Percentiles rank a stretch among this genome's conserved stretches.
Evolutionary conservation across 2,329 filamentous ascomycete species (phyloP).

Genomic region (Pseudogymnoascus sp.): DNA sequence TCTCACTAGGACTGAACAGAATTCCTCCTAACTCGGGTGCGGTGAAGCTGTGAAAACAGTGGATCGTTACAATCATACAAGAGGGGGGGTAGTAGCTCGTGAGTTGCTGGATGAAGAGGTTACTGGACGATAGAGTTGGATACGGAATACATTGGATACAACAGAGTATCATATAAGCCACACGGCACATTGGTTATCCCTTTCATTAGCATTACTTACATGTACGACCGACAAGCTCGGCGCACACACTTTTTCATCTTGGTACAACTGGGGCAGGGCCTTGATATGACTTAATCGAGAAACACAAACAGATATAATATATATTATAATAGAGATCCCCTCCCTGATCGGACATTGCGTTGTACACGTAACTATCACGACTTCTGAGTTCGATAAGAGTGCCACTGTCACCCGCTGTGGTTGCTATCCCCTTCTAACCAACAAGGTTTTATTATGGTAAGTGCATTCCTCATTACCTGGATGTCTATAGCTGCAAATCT

Average conservation of each 20-base stretch:
- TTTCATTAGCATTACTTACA: background rate
- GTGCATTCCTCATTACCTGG: background rate
- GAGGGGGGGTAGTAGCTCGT: background rate
- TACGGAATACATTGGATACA: background rate
- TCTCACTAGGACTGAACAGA: too few species aligned
- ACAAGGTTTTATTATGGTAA: background rate
- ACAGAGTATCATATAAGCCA: background rate
- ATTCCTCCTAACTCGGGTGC: too few species aligned
- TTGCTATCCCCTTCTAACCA: background rate
- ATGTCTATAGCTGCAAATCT: background rate
- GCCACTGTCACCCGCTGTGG: background rate
- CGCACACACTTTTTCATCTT: background rate
- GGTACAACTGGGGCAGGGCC: background rate
- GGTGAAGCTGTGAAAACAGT: too few species aligned
- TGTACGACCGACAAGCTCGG: background rate
- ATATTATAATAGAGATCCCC: background rate
- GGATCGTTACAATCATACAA: too few species aligned
- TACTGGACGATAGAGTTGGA: background rate
- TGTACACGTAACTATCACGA: too few species aligned
- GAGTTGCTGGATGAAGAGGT: slow-evolving; percentile 11
- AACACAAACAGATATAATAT: background rate
- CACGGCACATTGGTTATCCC: background rate
- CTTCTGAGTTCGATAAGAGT: background rate
- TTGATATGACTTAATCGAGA: background rate
- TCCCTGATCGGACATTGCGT: too few species aligned